A percentile compares a stretch with the other conserved stretches of the same genome.
These are phyloP conservation scores for Xylariaceae sp. DNA, from an alignment of 2,329 filamentous ascomycete species.

Conservation along the genomic window DNA sequence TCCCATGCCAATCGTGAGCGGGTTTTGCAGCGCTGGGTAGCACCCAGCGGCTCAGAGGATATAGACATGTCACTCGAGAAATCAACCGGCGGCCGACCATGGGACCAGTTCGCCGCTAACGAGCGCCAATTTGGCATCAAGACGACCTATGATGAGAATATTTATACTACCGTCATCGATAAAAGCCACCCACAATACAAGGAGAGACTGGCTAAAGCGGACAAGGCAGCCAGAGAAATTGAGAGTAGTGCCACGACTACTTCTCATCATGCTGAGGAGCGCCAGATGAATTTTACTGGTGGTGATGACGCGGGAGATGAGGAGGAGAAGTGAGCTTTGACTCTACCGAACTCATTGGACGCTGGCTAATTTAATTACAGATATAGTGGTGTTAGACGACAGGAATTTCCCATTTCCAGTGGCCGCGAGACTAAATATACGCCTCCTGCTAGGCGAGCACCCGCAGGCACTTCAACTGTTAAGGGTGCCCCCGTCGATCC, in stretches of 20 bases:
- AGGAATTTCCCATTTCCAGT: slow-evolving; percentile 60
- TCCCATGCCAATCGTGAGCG: slow-evolving; percentile 66
- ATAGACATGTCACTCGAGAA: slow-evolving; percentile 70
- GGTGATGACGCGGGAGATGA: slow-evolving; percentile 67
- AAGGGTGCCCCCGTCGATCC: slow-evolving; percentile 77
- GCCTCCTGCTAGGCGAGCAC: slow-evolving; percentile 80
- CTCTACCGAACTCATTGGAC: background rate
- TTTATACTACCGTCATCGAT: slow-evolving; percentile 91
- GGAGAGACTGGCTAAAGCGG: slow-evolving; percentile 71
- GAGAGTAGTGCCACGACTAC: slow-evolving; percentile 71
- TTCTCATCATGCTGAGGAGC: slow-evolving; percentile 84
- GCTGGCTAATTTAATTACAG: slow-evolving; percentile 39
- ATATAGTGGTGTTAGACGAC: slow-evolving; percentile 86
- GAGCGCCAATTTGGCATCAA: slow-evolving; percentile 81
- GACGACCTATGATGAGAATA: slow-evolving; percentile 88
- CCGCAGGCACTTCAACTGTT: slow-evolving; percentile 67
- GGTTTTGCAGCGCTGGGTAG: slow-evolving; percentile 74
- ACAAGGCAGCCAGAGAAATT: slow-evolving; percentile 84
- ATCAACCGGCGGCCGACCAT: slow-evolving; percentile 46
- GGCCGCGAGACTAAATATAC: slow-evolving; percentile 70
- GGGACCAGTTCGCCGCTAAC: slow-evolving; percentile 95
- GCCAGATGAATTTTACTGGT: slow-evolving; percentile 64
- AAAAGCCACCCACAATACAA: slow-evolving; percentile 77
- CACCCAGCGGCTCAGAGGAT: slow-evolving; percentile 57
- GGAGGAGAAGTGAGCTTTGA: slow-evolving; percentile 72